These are phyloP conservation scores for Talaromyces sp. DNA, from an alignment of 2,329 filamentous ascomycete species.

Conservation along the genomic window DNA sequence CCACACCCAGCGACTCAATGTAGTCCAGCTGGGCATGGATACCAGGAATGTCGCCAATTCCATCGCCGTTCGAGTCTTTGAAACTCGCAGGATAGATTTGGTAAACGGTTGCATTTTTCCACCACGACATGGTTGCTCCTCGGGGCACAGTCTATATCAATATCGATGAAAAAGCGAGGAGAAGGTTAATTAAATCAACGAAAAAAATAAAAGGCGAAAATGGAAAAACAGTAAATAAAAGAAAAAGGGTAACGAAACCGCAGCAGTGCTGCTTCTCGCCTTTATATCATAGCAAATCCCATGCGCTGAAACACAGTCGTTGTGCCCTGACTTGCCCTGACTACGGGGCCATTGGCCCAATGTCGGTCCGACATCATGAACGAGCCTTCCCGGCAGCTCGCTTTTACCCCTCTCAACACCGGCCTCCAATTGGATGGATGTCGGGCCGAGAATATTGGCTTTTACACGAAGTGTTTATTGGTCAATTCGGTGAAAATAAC, in stretches of 20 bases:
- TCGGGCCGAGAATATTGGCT: too few species aligned
- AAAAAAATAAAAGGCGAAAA: neutral
- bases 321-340: neutral
- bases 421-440: too few species aligned
- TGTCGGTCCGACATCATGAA: conserved; percentile 13
- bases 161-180: neutral
- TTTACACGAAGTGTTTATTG: too few species aligned
- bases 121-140: conserved; percentile 27
- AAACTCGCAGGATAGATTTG: conserved; percentile 34
- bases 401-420: too few species aligned
- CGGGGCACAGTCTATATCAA: too few species aligned
- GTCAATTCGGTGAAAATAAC: too few species aligned
- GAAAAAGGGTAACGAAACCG: neutral
- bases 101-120: conserved; percentile 36
- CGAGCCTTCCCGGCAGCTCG: too few species aligned
- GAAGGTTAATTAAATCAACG: neutral
- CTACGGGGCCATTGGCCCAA: conserved; percentile 4
- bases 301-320: too few species aligned
- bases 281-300: neutral
- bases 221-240: neutral
- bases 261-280: neutral
- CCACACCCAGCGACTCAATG: conserved; percentile 26
- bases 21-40: conserved; percentile 32
- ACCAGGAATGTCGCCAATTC: conserved; percentile 33
- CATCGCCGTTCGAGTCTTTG: conserved; percentile 35